Conservation (phyloP, 2,329 filamentous ascomycete genomes). For the Hypoxylon sp. region DNA sequence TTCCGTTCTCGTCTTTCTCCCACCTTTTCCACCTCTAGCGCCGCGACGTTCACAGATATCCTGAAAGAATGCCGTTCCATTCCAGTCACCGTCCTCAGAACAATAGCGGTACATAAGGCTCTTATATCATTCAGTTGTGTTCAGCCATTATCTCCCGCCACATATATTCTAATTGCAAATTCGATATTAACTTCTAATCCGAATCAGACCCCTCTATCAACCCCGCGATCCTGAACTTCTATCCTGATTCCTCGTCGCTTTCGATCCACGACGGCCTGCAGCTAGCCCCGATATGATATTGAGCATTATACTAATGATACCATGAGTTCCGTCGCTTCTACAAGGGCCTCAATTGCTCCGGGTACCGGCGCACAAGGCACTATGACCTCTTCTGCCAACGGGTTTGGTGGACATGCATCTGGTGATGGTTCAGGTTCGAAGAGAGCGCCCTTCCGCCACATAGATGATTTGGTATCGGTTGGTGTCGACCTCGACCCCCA, state of each 20-base stretch:
- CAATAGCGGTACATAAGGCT: conserved; percentile 49
- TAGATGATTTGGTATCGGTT: conserved; percentile 67
- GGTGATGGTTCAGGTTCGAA: conserved; percentile 36
- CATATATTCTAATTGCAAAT: conserved; percentile 5
- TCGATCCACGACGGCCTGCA: neutral
- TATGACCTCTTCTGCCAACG: conserved; percentile 41
- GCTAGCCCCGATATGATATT: conserved; percentile 24
- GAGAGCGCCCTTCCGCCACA: conserved; percentile 64
- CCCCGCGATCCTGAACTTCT: conserved; percentile 1
- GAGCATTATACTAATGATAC: conserved; percentile 23
- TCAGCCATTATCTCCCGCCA: neutral
- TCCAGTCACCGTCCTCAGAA: conserved; percentile 45
- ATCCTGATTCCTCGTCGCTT: conserved; percentile 2
- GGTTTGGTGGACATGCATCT: conserved; percentile 26
- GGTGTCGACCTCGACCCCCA: conserved; percentile 64
- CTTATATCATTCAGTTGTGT: conserved; percentile 18
- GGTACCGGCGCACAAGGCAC: conserved; percentile 27
- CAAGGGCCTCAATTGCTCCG: conserved; percentile 33
- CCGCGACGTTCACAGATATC: conserved; percentile 45
- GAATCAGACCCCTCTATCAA: neutral
- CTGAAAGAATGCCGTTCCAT: conserved; percentile 53
- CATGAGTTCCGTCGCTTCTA: conserved; percentile 50
- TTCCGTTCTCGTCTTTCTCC: conserved; percentile 42
- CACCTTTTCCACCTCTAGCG: conserved; percentile 14
- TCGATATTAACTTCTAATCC: conserved; percentile 1